A percentile compares a stretch with the other conserved stretches of the same genome.
These are phyloP conservation scores for Helminthosporium solani DNA, from an alignment of 2,329 filamentous ascomycete species.

Conservation along the genomic window DNA sequence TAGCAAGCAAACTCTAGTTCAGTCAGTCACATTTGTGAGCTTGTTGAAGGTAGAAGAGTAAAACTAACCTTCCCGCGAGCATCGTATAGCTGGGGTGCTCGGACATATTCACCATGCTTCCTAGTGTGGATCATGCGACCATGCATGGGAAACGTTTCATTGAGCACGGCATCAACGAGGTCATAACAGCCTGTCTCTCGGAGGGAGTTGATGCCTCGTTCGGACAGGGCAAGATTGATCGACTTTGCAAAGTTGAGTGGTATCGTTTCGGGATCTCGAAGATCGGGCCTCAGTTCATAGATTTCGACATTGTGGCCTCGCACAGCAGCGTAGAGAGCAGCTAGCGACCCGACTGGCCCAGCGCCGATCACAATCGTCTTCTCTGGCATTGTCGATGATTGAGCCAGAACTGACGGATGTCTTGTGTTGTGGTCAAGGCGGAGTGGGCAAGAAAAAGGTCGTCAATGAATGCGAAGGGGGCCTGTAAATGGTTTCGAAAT, in stretches of 20 bases:
- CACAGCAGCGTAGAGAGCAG: slow-evolving; percentile 87
- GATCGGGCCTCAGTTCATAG: slow-evolving; percentile 89
- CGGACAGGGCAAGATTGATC: slow-evolving; percentile 95
- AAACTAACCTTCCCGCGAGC: slow-evolving; percentile 73
- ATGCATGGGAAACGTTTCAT: slow-evolving; percentile 84
- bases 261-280: slow-evolving; percentile 76
- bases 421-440: too few relatives aligned
- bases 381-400: slow-evolving; percentile 43
- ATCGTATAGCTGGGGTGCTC: slow-evolving; percentile 87
- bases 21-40: slow-evolving; percentile 12
- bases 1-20: slow-evolving; percentile 73
- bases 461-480: too few relatives aligned
- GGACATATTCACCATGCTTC: slow-evolving; percentile 66
- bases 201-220: slow-evolving; percentile 89
- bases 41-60: not conserved
- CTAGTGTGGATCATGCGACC: slow-evolving; percentile 93
- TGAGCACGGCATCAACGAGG: slow-evolving; percentile 72
- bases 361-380: slow-evolving; percentile 86
- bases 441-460: too few relatives aligned
- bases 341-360: slow-evolving; percentile 88
- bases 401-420: too few relatives aligned
- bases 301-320: slow-evolving; percentile 88
- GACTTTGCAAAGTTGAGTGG: slow-evolving; percentile 96
- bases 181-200: slow-evolving; percentile 62
- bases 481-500: too few relatives aligned